These are phyloP conservation scores for Auriculariales sp. DNA, from an alignment of 768 basidiomycete genomes.

Conservation along the genomic window DNA sequence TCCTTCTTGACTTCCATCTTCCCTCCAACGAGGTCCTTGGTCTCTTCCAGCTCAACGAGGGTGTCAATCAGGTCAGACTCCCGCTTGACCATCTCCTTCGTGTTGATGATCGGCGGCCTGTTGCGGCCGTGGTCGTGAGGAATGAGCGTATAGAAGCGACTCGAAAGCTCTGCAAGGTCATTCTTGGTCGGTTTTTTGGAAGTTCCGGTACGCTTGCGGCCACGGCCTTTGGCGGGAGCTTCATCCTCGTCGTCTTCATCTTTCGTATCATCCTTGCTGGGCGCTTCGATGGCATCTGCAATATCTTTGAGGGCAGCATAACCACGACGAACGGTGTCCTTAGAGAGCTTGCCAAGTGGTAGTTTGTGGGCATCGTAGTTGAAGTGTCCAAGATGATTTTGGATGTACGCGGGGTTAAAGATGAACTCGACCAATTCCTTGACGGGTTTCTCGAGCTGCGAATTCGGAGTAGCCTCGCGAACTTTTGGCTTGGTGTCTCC, in stretches of 20 bases:
- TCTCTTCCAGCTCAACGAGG: slow-evolving; percentile 39
- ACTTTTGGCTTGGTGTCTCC: slow-evolving; percentile 13
- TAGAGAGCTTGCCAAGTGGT: slow-evolving; percentile 29
- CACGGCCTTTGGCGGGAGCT: slow-evolving; percentile 33
- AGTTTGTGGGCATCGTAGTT: slow-evolving; percentile 54
- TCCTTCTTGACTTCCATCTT: not conserved
- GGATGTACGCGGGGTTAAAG: slow-evolving; percentile 17
- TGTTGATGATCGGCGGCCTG: slow-evolving; percentile 32
- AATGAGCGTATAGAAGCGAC: slow-evolving; percentile 27
- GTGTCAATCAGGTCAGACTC: slow-evolving; percentile 50
- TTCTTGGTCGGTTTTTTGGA: not conserved
- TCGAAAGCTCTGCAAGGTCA: not conserved
- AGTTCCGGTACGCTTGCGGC: slow-evolving; percentile 9
- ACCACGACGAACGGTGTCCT: slow-evolving; percentile 38
- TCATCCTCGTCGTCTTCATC: slow-evolving; percentile 20
- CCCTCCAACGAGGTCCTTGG: not conserved
- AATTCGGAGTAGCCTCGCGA: slow-evolving; percentile 26
- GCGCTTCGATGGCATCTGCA: slow-evolving; percentile 37
- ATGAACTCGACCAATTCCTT: not conserved
- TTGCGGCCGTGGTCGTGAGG: slow-evolving; percentile 43
- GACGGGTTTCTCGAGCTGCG: slow-evolving; percentile 16
- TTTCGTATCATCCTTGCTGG: slow-evolving; percentile 24
- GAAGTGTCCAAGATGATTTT: slow-evolving; percentile 38
- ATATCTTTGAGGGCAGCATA: slow-evolving; percentile 38
- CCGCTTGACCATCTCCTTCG: slow-evolving; percentile 26